phyloP scores from a whole-genome alignment of 2,329 filamentous ascomycete genomes.

The Aquanectria penicillioides region DNA sequence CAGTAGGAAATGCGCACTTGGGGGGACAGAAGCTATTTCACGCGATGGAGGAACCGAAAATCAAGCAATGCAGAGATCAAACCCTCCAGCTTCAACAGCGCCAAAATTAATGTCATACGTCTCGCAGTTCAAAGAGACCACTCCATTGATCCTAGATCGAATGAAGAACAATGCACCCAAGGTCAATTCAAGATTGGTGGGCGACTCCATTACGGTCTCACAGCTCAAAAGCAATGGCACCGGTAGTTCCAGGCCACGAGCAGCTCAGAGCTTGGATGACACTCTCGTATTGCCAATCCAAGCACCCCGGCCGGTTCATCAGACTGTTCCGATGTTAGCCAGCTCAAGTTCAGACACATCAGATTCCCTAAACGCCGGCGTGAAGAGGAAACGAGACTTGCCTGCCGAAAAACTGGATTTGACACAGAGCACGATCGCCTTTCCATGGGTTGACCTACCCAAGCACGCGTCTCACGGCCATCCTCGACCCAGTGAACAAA shows the following conservation, averaged over 20 bases:
- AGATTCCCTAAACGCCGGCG: slow-evolving; percentile 14
- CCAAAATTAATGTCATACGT: slow-evolving; percentile 37
- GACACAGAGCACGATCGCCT: slow-evolving; percentile 44
- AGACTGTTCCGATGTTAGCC: slow-evolving; percentile 4
- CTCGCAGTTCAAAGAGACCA: slow-evolving; percentile 44
- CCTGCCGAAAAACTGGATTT: slow-evolving; percentile 41
- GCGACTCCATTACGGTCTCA: not conserved
- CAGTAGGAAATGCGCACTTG: not conserved
- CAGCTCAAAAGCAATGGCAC: not conserved
- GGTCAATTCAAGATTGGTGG: slow-evolving; percentile 1
- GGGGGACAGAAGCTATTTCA: not conserved
- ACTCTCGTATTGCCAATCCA: slow-evolving; percentile 29
- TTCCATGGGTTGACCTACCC: slow-evolving; percentile 32
- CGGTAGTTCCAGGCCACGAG: not conserved
- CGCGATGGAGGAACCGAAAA: not conserved
- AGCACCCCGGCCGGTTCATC: slow-evolving; percentile 4
- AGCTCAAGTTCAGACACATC: not conserved
- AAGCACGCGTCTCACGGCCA: not conserved
- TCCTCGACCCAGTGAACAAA: not conserved
- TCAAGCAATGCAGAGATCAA: not conserved
- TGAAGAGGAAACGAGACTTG: slow-evolving; percentile 45
- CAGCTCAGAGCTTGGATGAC: slow-evolving; percentile 8
- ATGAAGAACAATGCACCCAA: slow-evolving; percentile 29
- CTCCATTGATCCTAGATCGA: slow-evolving; percentile 41
- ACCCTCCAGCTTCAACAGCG: not conserved